A percentile compares a stretch with the other conserved stretches of the same genome.
phyloP scores from a whole-genome alignment of 208 protist species.

The Acanthamoeba royreba region DNA sequence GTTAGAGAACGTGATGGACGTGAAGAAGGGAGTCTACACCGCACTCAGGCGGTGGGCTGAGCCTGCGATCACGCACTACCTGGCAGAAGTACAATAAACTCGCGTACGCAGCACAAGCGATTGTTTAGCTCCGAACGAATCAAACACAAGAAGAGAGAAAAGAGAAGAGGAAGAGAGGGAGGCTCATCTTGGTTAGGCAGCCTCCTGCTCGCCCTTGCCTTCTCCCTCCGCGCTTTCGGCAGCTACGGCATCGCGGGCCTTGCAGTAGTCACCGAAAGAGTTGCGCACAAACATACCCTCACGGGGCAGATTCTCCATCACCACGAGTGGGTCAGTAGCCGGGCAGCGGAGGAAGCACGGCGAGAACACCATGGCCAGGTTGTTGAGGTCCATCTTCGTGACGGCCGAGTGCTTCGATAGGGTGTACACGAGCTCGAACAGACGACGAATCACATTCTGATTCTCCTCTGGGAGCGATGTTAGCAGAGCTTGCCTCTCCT shows the following conservation, averaged over 20 bases:
- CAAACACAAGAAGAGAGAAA: no score
- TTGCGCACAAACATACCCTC: constrained; percentile 30
- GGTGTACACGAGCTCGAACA: constrained; percentile 15
- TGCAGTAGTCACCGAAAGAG: constrained; percentile 26
- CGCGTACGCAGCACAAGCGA: background rate
- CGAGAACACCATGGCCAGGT: constrained; percentile 44
- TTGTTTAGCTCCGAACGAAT: no score
- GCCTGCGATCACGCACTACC: background rate
- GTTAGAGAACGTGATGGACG: background rate
- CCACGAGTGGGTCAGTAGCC: constrained; percentile 17
- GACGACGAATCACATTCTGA: background rate
- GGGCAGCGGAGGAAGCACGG: constrained; percentile 35
- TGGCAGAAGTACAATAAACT: no score
- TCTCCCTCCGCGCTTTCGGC: background rate
- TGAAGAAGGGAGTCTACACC: background rate
- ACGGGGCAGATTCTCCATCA: constrained; percentile 21
- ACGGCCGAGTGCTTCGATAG: background rate
- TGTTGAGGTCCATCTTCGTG: constrained; percentile 32
- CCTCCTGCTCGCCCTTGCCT: background rate
- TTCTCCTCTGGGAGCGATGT: background rate
- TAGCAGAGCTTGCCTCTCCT: background rate
- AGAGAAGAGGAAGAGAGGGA: background rate
- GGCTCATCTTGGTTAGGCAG: background rate
- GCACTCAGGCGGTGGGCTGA: background rate
- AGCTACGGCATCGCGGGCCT: background rate